Evolutionary conservation across 768 basidiomycete genomes (phyloP), one percentile per base, ranked within the genome.

Genomic region (Trametes meyenii): DNA sequence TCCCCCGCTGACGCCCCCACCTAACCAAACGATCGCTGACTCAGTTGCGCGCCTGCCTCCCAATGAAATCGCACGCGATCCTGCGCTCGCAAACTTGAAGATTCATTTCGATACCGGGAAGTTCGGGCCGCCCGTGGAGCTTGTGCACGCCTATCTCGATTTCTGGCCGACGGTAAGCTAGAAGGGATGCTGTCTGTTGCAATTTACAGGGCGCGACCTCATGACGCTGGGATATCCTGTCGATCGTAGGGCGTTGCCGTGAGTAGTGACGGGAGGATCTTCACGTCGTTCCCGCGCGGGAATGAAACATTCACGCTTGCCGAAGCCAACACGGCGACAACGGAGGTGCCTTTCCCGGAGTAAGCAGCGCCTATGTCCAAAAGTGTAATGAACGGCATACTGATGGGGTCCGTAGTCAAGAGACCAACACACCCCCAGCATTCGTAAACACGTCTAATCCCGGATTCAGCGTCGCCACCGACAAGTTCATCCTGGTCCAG

Each of bases 401-500:
- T 56, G 1, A 42, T 11, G 36, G 7, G 10, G 35, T 21, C 23
- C n/a, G 5, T 36, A 66, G 66, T 42, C 53, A 64, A 35, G 62
- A 66, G 5, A 62, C 58, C 42, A 69, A 70, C 53, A 66, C 60
- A 14, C 69, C 69, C 19, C 65, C 65, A 2, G 62, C 64, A 3
- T 64, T 70, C 29, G 40, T 55, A 5, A 68, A 70, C 48, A 50
- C 40, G 19, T 61, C 49, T 13, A 70, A 66, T 50, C 64, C 69
- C 12, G 60, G 58, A 0, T 62, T 55, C 51, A 61, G 66, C 39
- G 58, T 66, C 23, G 64, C 60, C 1, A 63, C 67, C 0, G 58
- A 67, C 14, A 64, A 70, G 49, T 38, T 70, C 21, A 62, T 70
- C 53, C 61, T 62, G 44, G 61, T 67, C 14, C 69, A 70, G 55